Conservation (phyloP, 495 filamentous ascomycete species). For the Penicillium herquei region DNA sequence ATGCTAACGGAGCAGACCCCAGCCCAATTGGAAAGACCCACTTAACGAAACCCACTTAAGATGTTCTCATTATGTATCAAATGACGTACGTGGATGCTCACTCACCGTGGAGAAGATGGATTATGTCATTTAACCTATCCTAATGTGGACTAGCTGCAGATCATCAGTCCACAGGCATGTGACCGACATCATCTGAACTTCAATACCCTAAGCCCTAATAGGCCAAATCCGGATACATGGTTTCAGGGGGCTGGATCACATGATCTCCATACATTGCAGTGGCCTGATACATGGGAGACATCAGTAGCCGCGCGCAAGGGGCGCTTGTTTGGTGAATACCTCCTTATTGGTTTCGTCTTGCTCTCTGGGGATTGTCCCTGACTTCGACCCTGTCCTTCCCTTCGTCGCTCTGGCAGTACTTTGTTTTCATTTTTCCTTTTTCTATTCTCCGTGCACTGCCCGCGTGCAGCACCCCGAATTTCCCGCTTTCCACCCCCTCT, state of each 20-base stretch:
- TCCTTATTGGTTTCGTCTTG: conserved; percentile 33
- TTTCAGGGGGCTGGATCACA: conserved; percentile 22
- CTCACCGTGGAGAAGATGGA: too few species aligned
- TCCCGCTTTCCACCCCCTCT: conserved; percentile 29
- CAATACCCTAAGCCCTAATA: conserved; percentile 19
- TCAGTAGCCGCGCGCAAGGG: conserved; percentile 44
- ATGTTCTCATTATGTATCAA: too few species aligned
- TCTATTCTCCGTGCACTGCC: conserved; percentile 13
- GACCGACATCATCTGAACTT: not conserved
- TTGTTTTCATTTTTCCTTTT: conserved; percentile 8
- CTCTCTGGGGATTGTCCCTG: conserved; percentile 31
- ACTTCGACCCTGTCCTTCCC: conserved; percentile 20
- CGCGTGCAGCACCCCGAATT: conserved; percentile 23
- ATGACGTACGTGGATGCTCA: too few species aligned
- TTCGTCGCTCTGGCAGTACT: conserved; percentile 38
- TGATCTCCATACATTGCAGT: not conserved
- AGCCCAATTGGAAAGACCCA: too few species aligned
- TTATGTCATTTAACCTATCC: not conserved
- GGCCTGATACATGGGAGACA: not conserved
- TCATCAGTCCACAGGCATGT: not conserved
- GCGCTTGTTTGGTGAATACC: conserved; percentile 38
- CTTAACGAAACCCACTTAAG: too few species aligned
- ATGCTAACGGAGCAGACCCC: too few species aligned
- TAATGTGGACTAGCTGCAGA: not conserved
- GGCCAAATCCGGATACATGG: not conserved